A percentile compares a stretch with the other conserved stretches of the same genome.
These are phyloP conservation scores for Zoysia japonica DNA, from an alignment of 176 grass and related monocot species.

Conservation along the genomic window DNA sequence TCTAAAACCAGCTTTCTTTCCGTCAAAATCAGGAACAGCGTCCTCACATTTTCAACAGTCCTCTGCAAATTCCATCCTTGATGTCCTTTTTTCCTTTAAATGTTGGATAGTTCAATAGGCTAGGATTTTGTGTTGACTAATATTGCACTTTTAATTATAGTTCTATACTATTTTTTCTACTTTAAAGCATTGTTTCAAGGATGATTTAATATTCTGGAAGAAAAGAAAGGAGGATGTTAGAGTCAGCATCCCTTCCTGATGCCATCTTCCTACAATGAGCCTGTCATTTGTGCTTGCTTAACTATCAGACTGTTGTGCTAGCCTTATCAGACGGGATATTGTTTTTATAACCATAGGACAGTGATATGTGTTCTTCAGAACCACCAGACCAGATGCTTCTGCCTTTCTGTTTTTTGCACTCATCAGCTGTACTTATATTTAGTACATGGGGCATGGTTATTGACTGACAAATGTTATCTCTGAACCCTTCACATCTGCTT, in stretches of 20 bases:
- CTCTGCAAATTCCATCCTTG: too few relatives aligned
- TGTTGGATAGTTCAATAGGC: background rate
- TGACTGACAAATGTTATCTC: background rate
- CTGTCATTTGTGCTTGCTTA: slow-evolving; percentile 52
- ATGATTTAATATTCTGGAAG: slow-evolving; percentile 43
- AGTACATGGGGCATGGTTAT: background rate
- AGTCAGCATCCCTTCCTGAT: slow-evolving; percentile 61
- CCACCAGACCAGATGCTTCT: background rate
- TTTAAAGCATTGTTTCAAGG: slow-evolving; percentile 2
- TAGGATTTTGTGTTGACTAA: background rate
- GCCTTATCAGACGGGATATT: slow-evolving; percentile 47
- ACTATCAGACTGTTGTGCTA: slow-evolving; percentile 48
- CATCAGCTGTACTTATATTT: slow-evolving; percentile 3
- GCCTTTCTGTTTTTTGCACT: background rate
- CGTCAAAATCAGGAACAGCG: too few relatives aligned
- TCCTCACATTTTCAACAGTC: too few relatives aligned
- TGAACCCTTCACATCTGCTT: background rate
- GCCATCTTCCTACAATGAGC: slow-evolving; percentile 60
- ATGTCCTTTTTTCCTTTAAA: background rate
- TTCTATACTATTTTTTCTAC: background rate
- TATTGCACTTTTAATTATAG: background rate
- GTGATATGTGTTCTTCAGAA: background rate
- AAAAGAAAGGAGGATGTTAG: slow-evolving; percentile 62
- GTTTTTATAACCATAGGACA: background rate
- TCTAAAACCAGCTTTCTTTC: too few relatives aligned